phyloP scores from a whole-genome alignment of 768 basidiomycete species.

The Roridomyces roridus region DNA sequence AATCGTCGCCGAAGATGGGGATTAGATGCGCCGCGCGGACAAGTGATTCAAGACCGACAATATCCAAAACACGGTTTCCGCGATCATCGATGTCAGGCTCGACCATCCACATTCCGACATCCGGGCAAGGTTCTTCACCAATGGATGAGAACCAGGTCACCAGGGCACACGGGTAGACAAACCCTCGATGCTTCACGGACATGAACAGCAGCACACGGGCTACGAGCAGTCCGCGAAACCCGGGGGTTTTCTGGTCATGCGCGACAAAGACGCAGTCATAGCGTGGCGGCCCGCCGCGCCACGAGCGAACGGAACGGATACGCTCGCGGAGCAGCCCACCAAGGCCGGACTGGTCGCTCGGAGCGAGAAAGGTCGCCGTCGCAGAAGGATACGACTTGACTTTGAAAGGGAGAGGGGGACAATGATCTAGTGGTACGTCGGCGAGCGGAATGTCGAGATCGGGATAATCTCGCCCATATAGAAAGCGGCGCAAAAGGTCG shows the following conservation, averaged over 20 bases:
- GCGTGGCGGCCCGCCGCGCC: constrained; percentile 32
- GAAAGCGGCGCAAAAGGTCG: constrained; percentile 30
- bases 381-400: constrained; percentile 37
- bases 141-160: constrained; percentile 30
- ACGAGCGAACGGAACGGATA: constrained; percentile 34
- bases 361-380: constrained; percentile 36
- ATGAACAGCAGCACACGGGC: constrained; percentile 33
- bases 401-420: constrained; percentile 22
- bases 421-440: constrained; percentile 21
- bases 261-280: constrained; percentile 37
- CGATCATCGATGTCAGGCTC: constrained; percentile 28
- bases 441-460: constrained; percentile 3
- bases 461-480: constrained; percentile 31
- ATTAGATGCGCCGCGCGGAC: constrained; percentile 27
- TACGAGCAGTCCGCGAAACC: constrained; percentile 32
- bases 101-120: constrained; percentile 38
- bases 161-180: constrained; percentile 31
- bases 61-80: not conserved
- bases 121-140: constrained; percentile 25
- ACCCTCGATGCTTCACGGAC: constrained; percentile 24
- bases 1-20: constrained; percentile 16
- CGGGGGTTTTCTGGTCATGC: constrained; percentile 17
- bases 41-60: constrained; percentile 23
- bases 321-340: constrained; percentile 34
- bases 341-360: constrained; percentile 40